Evolutionary conservation across 202 grass and related monocot genomes (phyloP), one percentile per base, ranked within the genome.

Genomic region (Schoenoplectus tabernaemontani): DNA sequence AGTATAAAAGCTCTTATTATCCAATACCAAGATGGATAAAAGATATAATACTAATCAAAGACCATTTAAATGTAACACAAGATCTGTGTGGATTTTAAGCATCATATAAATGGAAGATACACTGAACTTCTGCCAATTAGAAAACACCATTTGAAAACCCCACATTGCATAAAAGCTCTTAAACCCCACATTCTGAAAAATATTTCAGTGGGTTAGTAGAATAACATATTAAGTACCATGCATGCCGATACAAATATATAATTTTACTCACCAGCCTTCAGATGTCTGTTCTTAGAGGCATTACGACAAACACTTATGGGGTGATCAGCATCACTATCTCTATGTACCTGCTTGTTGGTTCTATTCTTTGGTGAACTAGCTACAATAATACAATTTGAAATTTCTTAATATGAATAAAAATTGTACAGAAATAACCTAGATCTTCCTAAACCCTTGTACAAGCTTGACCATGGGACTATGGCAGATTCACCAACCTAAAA

Each of bases 281-380:
- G 7, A 19, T 43, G 36, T 59, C 38, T 60, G 11, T 78, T 60
- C 34, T 78, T 1, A 15, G 76, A 44, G 34, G 51, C 32, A 59
- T 59, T 78, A 16, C 4, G 56, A 60, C 75, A 43, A 60, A 78
- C 75, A 78, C 75, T 60, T 60, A 15, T 43, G n/a, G 50, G 12
- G 47, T 4, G 10, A n/a, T 78, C 17, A 3, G 11, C 37, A 20
- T 59, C 50, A 16, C 8, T 38, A 20, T 37, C 51, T 6, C 30
- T 19, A 12, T 39, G 9, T 38, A 23, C 74, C 30, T 38, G 67
- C 67, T 72, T 41, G 13, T 39, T 78, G 9, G 8, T 78, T 26
- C 28, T 78, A 33, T 17, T 60, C 51, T 77, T 36, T 56, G 30
- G 75, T 12, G 5, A 43, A 78, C 22, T 41, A 60, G 19, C 77